Base-by-base conservation (phyloP, 495 filamentous ascomycete genomes). In the Tuber magnatum region DNA sequence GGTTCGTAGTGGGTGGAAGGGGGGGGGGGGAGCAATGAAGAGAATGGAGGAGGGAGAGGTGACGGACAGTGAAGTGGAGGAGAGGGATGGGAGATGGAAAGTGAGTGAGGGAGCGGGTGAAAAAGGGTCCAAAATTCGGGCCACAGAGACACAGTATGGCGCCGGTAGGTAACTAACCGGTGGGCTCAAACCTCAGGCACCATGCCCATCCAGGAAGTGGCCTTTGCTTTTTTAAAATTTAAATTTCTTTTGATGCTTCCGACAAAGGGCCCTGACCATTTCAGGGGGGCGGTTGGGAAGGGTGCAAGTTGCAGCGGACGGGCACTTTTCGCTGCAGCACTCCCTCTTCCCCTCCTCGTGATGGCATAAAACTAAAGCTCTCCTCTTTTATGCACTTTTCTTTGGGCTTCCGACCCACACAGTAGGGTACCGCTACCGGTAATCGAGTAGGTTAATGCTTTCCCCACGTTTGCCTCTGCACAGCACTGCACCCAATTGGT, bases 281-380 rank as follows among this genome's bases (percentile, higher is more conserved):
- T 65, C 56, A 65, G 56, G 56, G 46, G 46, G 46, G 46, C n/a
- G 46, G 46, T 51, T 51, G 46, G 46, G 46, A 51, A 51, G 46
- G 56, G 56, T 65, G 56, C 28, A 65, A 65, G 28, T 65, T 35
- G 56, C 28, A 16, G 56, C 35, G 8, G 56, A 65, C 56, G 32
- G 56, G 56, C 56, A 65, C 56, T 65, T 65, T 65, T 65, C 4
- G 6, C 35, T 65, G 28, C 56, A 65, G 28, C 56, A 18, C 28
- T 32, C 56, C 3, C 56, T 28, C 48, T 10, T n/a, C 48, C 22
- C 24, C 2, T 3, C 56, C 56, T 35, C 56, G 28, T 32, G 12
- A 65, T 32, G 56, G 56, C 56, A 65, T 20, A 65, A 32, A 35
- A 32, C 56, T 65, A 32, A n/a, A 61, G 56, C 56, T 32, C n/a